Conservation (phyloP, 2,329 filamentous ascomycete species). For the Thielaviopsis euricoi region DNA sequence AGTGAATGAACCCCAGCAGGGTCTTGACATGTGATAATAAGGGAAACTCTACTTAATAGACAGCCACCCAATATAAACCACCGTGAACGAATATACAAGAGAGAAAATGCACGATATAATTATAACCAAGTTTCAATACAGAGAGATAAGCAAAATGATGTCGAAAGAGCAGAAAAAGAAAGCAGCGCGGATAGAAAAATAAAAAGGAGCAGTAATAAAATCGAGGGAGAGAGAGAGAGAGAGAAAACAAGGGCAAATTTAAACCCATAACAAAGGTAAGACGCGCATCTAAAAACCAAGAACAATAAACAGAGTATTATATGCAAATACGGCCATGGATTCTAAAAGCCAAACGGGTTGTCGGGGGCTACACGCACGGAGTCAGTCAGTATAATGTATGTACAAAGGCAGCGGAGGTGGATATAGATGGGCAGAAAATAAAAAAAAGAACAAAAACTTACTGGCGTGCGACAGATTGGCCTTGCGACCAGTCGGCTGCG, state of each 20-base stretch:
- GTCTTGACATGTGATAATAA: neutral
- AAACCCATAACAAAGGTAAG: neutral
- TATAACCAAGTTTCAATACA: neutral
- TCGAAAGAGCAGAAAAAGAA: neutral
- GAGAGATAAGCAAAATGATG: neutral
- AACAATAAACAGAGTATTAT: constrained; percentile 1
- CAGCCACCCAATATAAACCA: neutral
- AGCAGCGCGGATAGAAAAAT: neutral
- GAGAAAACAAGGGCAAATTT: constrained; percentile 1
- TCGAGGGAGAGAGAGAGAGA: neutral
- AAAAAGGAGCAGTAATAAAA: neutral
- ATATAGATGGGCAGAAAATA: neutral
- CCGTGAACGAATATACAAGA: neutral
- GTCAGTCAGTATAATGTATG: neutral
- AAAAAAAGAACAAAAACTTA: constrained; percentile 53
- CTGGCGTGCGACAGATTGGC: constrained; percentile 90
- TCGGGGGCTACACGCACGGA: constrained; percentile 26
- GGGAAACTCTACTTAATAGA: neutral
- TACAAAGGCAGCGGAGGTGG: neutral
- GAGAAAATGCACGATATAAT: neutral
- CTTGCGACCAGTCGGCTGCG: constrained; percentile 75
- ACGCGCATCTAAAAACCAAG: constrained; percentile 1
- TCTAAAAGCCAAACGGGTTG: constrained; percentile 36
- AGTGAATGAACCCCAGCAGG: neutral
- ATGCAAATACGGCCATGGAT: constrained; percentile 3